Evolutionary conservation across 257 asterid species (phyloP).

Genomic region (Petunia secreta): DNA sequence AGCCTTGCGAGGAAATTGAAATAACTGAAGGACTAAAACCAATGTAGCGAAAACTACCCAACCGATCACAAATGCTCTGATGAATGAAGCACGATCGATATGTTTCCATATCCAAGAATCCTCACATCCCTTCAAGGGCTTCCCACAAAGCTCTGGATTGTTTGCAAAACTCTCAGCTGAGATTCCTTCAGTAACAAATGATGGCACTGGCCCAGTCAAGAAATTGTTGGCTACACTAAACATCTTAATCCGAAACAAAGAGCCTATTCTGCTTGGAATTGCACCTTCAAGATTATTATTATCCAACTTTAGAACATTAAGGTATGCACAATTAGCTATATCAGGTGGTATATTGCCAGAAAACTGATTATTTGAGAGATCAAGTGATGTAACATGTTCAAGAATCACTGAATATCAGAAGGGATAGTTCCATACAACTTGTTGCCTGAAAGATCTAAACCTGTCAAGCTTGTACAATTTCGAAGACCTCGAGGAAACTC

Average conservation of each 20-base stretch:
- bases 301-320: conserved; percentile 11
- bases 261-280: conserved; percentile 23
- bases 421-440: conserved; percentile 35
- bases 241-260: not conserved
- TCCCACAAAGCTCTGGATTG: conserved; percentile 35
- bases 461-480: conserved; percentile 20
- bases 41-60: too few species aligned
- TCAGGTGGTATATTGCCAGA: conserved; percentile 33
- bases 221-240: not conserved
- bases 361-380: conserved; percentile 32
- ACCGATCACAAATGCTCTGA: too few species aligned
- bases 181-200: too few species aligned
- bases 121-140: not conserved
- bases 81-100: too few species aligned
- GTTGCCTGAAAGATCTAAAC: conserved; percentile 36
- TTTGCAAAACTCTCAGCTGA: too few species aligned
- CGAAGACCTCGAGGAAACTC: conserved; percentile 31
- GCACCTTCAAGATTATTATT: conserved; percentile 26
- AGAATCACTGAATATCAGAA: conserved; percentile 1
- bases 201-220: too few species aligned
- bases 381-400: not conserved
- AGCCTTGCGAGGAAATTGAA: too few species aligned
- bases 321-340: conserved; percentile 20
- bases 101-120: too few species aligned
- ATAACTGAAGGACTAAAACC: too few species aligned